phyloP scores from a whole-genome alignment of 1,139 yeast species.

The Yamadazyma atmosphaerica region DNA sequence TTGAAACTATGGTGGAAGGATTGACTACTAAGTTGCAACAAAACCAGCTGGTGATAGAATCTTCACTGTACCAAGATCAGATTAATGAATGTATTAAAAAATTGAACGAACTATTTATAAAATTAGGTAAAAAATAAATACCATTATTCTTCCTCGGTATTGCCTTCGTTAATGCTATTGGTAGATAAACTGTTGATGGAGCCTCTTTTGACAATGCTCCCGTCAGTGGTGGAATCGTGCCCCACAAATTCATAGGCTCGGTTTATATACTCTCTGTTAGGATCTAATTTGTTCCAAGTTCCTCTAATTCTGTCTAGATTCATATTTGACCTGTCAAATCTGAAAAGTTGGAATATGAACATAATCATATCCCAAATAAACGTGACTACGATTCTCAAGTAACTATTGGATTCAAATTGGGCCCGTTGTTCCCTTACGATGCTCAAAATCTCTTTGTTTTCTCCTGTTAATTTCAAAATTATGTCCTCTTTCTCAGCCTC shows the following conservation, averaged over 20 bases:
- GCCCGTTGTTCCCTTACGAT: constrained; percentile 8
- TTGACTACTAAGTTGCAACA: constrained; percentile 8
- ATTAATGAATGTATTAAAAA: constrained; percentile 22
- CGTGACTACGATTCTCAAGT: constrained; percentile 24
- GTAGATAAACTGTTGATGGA: constrained; percentile 4
- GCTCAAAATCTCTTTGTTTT: constrained; percentile 13
- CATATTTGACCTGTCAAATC: constrained; percentile 42
- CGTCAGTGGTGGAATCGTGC: constrained; percentile 11
- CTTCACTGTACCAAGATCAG: constrained; percentile 18
- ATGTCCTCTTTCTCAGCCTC: constrained; percentile 29
- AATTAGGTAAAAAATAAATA: constrained; percentile 1
- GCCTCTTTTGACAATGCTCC: constrained; percentile 3
- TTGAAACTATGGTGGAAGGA: constrained; percentile 12
- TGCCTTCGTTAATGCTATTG: not conserved
- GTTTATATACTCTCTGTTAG: constrained; percentile 40
- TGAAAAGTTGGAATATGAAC: constrained; percentile 31
- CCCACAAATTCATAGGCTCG: constrained; percentile 41
- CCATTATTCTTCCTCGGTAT: not conserved
- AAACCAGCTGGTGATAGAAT: constrained; percentile 8
- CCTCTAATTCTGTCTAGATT: constrained; percentile 45
- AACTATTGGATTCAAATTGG: constrained; percentile 8
- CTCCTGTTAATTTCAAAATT: constrained; percentile 26
- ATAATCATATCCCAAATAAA: constrained; percentile 34
- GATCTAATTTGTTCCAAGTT: constrained; percentile 48
- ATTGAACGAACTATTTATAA: constrained; percentile 18